Base-by-base conservation (phyloP, 352 stramenopile species). In the Phytophthora sp. region DNA sequence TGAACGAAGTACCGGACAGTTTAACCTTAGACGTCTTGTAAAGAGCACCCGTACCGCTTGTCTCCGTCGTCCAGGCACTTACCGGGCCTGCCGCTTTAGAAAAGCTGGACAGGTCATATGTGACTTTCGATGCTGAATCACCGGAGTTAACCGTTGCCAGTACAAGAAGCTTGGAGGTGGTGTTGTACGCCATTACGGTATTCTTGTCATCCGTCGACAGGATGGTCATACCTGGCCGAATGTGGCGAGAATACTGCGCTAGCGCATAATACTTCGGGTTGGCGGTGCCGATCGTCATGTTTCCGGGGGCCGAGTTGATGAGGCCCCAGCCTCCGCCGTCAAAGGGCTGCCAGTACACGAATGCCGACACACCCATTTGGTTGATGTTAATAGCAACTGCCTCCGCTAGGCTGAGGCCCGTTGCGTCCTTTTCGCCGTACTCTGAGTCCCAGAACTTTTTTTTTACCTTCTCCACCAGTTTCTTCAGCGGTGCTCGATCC, bases 371-470 rank as follows among this genome's bases (percentile, higher is more conserved):
- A 7, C 67, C 58, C 56, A 82, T 72, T 28, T 82, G 59, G 56
- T 84, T 84, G 43, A 84, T 76, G 39, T 84, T 74, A 17, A 77
- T 69, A 0, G 58, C 72, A 38, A 84, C 74, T 2, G 72, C 77
- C 61, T 82, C 69, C 37, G 66, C 76, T 46, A 84, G 67, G 30
- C 50, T 82, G 8, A 82, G 41, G 12, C 72, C 76, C 5, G 66
- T 66, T 13, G 45, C 72, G 42, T 84, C 76, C 26, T 54, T 63
- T 37, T 85, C 76, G 10, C 73, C 73, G 51, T 85, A 79, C 58
- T 85, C 76, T 1, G 76, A 84, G 46, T 85, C 72, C 73, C 76
- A 85, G 5, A 85, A 51, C 27, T 54, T 68, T 50, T 78, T 85
- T 17, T 55, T 52, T 3, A 69, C 43, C 9, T 63, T 59, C 41